These are phyloP conservation scores for Aspergillus persii DNA, from an alignment of 2,329 filamentous ascomycete species.

Conservation along the genomic window DNA sequence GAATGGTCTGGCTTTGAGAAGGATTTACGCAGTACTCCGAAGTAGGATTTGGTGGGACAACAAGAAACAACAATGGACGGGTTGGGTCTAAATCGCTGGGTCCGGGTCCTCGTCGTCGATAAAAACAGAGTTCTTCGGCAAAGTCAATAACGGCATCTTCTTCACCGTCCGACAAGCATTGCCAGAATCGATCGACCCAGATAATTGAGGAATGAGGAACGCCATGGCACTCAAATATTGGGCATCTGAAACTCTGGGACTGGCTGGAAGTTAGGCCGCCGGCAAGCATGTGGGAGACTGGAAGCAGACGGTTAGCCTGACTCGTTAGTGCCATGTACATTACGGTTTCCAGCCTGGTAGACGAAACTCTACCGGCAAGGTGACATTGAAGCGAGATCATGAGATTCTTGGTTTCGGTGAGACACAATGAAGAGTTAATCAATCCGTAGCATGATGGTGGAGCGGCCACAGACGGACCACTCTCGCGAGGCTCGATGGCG, in stretches of 20 bases:
- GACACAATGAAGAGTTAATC: conserved; percentile 1
- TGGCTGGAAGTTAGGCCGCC: not conserved
- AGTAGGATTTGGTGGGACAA: not conserved
- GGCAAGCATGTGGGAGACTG: not conserved
- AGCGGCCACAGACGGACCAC: not conserved
- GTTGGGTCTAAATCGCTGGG: not conserved
- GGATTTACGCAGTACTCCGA: not conserved
- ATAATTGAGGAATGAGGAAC: not conserved
- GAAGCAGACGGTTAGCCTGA: not conserved
- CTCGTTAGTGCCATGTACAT: not conserved
- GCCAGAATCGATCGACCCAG: not conserved
- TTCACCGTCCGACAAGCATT: not conserved
- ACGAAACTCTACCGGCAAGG: not conserved
- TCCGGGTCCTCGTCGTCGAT: too few relatives aligned
- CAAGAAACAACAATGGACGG: not conserved
- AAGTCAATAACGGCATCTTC: not conserved
- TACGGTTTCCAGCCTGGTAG: not conserved
- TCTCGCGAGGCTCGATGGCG: too few relatives aligned
- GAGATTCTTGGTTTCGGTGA: not conserved
- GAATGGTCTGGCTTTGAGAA: not conserved
- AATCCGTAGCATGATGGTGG: conserved; percentile 1
- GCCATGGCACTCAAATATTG: not conserved
- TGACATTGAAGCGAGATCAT: conserved; percentile 4
- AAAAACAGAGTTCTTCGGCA: not conserved
- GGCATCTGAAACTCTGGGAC: not conserved